A percentile compares a stretch with the other conserved stretches of the same genome.
Conservation (phyloP, 2,329 filamentous ascomycete genomes). For the Zopfia rhizophila region DNA sequence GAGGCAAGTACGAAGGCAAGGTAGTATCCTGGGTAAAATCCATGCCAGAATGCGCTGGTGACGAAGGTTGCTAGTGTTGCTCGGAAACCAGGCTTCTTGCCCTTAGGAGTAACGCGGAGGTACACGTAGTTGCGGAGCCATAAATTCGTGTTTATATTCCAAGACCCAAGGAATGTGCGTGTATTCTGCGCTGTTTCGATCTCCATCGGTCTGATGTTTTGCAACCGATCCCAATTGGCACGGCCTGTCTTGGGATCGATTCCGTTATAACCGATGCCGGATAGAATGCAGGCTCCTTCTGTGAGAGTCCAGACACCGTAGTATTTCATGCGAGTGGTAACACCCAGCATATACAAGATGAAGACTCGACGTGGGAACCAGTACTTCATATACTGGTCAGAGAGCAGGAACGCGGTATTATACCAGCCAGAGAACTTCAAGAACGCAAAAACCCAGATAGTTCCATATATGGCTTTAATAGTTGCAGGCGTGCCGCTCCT, state of each 20-base stretch:
- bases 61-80: conserved; percentile 93
- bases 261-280: conserved; percentile 93
- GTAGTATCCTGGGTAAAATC: conserved; percentile 98
- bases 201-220: conserved; percentile 86
- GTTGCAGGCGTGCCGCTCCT: conserved; percentile 87
- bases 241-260: conserved; percentile 85
- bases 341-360: conserved; percentile 83
- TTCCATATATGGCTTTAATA: conserved; percentile 76
- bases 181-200: conserved; percentile 94
- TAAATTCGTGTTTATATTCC: conserved; percentile 99
- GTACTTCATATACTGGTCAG: conserved; percentile 73
- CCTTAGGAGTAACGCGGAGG: conserved; percentile 90
- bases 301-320: conserved; percentile 96
- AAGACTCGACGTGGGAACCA: conserved; percentile 78
- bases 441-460: conserved; percentile 83
- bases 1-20: conserved; percentile 88
- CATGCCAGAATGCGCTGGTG: conserved; percentile 97
- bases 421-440: conserved; percentile 77
- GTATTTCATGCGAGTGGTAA: conserved; percentile 89
- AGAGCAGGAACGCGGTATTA: conserved; percentile 70
- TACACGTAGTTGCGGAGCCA: conserved; percentile 98
- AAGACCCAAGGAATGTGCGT: conserved; percentile 88
- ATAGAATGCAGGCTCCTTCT: conserved; percentile 92
- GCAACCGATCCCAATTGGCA: conserved; percentile 87
- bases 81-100: conserved; percentile 95